Evolutionary conservation across 2,329 filamentous ascomycete genomes (phyloP).

Genomic region (Stachybotrys chlorohalonatus): DNA sequence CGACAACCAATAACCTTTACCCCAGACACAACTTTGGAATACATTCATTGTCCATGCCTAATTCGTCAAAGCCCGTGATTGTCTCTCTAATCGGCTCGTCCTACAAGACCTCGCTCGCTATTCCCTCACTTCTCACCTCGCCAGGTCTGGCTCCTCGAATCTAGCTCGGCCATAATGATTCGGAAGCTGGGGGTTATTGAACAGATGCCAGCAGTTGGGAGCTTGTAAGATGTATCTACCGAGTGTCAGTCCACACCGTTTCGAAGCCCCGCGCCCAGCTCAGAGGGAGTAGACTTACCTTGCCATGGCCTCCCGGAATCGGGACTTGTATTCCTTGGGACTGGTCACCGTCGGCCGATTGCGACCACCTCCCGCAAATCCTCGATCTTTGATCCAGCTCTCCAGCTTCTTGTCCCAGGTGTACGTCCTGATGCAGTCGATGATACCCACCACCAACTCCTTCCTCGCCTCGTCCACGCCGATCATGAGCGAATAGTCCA

Average conservation of each 20-base stretch:
- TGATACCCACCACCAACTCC: slow-evolving; percentile 93
- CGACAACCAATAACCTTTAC: no score
- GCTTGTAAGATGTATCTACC: slow-evolving; percentile 61
- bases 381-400: slow-evolving; percentile 97
- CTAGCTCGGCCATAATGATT: slow-evolving; percentile 25
- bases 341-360: slow-evolving; percentile 92
- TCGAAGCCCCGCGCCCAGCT: not conserved
- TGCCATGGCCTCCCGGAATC: slow-evolving; percentile 94
- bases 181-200: slow-evolving; percentile 35
- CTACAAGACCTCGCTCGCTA: not conserved
- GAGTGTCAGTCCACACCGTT: slow-evolving; percentile 4
- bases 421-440: slow-evolving; percentile 96
- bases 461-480: slow-evolving; percentile 85
- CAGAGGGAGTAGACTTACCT: slow-evolving; percentile 46
- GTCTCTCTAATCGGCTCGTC: not conserved
- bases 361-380: slow-evolving; percentile 65
- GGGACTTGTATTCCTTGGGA: slow-evolving; percentile 93
- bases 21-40: no score
- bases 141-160: slow-evolving; percentile 28
- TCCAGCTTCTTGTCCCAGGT: slow-evolving; percentile 99
- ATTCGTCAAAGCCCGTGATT: no score
- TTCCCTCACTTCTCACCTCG: not conserved
- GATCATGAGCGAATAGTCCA: slow-evolving; percentile 99
- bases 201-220: slow-evolving; percentile 69
- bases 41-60: no score